These are phyloP conservation scores for Leishmania tarentolae DNA, from an alignment of 208 protist species.

Conservation along the genomic window DNA sequence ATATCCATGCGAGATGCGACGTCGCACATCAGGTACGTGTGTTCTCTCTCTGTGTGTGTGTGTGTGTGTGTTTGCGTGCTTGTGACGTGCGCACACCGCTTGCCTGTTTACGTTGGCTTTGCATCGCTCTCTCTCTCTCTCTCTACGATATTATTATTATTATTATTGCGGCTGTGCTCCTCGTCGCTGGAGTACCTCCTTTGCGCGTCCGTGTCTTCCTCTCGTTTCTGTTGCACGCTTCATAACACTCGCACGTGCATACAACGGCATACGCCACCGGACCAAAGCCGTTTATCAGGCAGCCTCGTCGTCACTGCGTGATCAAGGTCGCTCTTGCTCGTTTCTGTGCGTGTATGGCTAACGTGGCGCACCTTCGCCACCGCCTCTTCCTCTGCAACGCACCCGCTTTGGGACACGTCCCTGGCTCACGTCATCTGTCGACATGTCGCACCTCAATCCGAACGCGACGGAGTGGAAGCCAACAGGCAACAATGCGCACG, in stretches of 20 bases:
- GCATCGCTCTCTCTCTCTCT: neutral
- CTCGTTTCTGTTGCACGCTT: neutral
- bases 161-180: neutral
- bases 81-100: neutral
- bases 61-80: neutral
- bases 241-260: neutral
- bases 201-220: neutral
- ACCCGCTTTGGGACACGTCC: neutral
- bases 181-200: neutral
- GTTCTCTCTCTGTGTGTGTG: neutral
- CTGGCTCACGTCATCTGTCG: neutral
- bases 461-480: slow-evolving; percentile 84
- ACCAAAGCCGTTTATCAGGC: neutral
- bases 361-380: neutral
- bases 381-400: neutral
- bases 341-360: neutral
- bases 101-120: neutral
- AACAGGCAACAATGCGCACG: slow-evolving; percentile 36
- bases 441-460: slow-evolving; percentile 66
- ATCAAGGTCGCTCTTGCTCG: neutral
- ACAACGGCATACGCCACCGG: neutral
- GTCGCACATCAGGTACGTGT: neutral
- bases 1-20: neutral
- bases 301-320: neutral
- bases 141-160: too few relatives aligned